Base-by-base conservation (phyloP, 2,329 filamentous ascomycete species). In the Clathrospora elynae region DNA sequence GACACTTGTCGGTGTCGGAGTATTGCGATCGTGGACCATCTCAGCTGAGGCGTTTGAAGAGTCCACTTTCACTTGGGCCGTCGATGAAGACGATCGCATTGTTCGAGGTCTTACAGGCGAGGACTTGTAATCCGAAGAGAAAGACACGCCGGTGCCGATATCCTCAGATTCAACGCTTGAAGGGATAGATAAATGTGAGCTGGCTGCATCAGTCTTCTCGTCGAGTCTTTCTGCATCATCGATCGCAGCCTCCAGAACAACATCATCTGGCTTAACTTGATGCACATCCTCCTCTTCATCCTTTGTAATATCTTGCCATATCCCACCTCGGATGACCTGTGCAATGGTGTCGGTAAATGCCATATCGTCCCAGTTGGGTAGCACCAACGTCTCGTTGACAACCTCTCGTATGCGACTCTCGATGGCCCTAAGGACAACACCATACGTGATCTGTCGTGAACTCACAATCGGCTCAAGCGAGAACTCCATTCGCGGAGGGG, bases 381-480 rank as follows among this genome's bases (percentile, higher is more conserved):
- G 77, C 2, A 99, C 93, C 13, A 97, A 70, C 1, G 90, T 96
- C 72, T 99, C 93, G 7, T 87, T 88, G 47, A 99, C 80, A 6
- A 96, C 90, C 70, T 96, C 91, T 62, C 95, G 88, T 66, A 99
- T 96, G 35, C 90, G 82, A 62, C 88, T 95, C 71, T 99, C 93
- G 46, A 99, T 97, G 49, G 95, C 89, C 35, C 90, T 84, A 9
- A 97, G 78, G 41, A 99, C 93, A 46, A 96, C 81, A 2, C 86
- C 88, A 69, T 96, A 97, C 0, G 93, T 97, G 53, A 99, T 96
- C 67, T 97, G 92, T 44, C 92, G 84, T 10, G 90, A 87, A 73
- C 91, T 96, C 35, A 99, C 90, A 56, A 99, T 91, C 3, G 93
- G 93, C 67, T 97, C 90, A 29, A 97, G 89, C n/a, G 83, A 83